Percentiles rank a stretch among this genome's conserved stretches.
Evolutionary conservation across 257 asterid genomes (phyloP).

Genomic region (Oldenlandia corymbosa): DNA sequence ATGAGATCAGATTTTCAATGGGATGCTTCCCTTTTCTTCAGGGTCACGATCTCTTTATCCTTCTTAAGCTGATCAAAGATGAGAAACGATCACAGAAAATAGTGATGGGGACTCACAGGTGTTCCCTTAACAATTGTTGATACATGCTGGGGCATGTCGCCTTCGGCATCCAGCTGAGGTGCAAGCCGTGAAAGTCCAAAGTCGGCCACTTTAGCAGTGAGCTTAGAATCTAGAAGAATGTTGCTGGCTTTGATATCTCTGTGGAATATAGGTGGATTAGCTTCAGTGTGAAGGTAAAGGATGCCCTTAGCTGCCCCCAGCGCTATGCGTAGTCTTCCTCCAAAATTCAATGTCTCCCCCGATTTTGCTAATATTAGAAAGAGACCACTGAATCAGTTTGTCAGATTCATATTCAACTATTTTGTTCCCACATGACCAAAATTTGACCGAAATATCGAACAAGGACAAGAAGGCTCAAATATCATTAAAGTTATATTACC

Average conservation of each 20-base stretch:
- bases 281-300: slow-evolving; percentile 92
- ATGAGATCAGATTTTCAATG: too few relatives aligned
- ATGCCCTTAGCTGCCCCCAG: slow-evolving; percentile 76
- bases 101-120: slow-evolving; percentile 47
- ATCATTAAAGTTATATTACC: not conserved
- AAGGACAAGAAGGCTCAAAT: too few relatives aligned
- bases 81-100: not conserved
- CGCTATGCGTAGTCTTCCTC: slow-evolving; percentile 62
- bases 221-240: slow-evolving; percentile 69
- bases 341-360: slow-evolving; percentile 45
- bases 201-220: slow-evolving; percentile 82
- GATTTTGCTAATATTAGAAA: slow-evolving; percentile 35
- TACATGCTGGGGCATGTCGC: slow-evolving; percentile 43
- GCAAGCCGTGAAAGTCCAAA: slow-evolving; percentile 93
- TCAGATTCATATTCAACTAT: too few relatives aligned
- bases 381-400: too few relatives aligned
- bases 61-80: not conserved
- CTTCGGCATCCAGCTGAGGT: slow-evolving; percentile 53
- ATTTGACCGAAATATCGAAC: too few relatives aligned
- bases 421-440: too few relatives aligned
- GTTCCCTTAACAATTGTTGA: slow-evolving; percentile 89
- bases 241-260: slow-evolving; percentile 86
- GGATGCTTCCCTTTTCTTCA: not conserved
- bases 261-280: slow-evolving; percentile 80
- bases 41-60: too few relatives aligned